A percentile compares a stretch with the other conserved stretches of the same genome.
phyloP scores from a whole-genome alignment of 805 yeast genomes.

The Starmera quercuum region DNA sequence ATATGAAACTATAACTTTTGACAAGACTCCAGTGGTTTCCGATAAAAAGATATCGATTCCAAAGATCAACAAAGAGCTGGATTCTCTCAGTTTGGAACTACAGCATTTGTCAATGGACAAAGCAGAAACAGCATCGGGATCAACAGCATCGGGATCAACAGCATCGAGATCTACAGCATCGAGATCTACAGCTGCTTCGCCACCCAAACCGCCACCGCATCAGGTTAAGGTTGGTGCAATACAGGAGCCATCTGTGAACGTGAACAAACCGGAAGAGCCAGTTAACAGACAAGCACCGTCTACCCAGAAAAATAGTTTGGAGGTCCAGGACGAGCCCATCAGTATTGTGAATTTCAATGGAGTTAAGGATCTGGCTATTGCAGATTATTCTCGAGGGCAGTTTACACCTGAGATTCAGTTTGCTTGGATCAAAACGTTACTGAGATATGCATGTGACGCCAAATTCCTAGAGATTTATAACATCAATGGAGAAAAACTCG shows the following conservation, averaged over 20 bases:
- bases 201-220: too few species aligned
- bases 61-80: not conserved
- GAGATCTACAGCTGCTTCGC: too few species aligned
- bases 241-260: too few species aligned
- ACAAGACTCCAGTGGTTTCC: not conserved
- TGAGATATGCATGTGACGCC: conserved; percentile 37
- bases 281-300: too few species aligned
- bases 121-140: conserved; percentile 1
- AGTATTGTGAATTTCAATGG: conserved; percentile 22
- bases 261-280: too few species aligned
- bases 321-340: too few species aligned
- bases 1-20: not conserved
- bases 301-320: too few species aligned
- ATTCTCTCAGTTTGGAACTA: conserved; percentile 3
- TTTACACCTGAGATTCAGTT: conserved; percentile 50
- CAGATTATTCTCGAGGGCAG: conserved; percentile 21
- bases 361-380: conserved; percentile 24
- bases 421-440: conserved; percentile 51
- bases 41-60: not conserved
- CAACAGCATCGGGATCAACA: conserved; percentile 1
- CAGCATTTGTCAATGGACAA: too few species aligned
- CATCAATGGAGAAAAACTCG: conserved; percentile 37
- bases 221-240: too few species aligned
- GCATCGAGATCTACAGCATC: conserved; percentile 1
- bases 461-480: conserved; percentile 35